Conservation (phyloP, 2,329 filamentous ascomycete genomes). For the Fusarium pseudocircinatum region DNA sequence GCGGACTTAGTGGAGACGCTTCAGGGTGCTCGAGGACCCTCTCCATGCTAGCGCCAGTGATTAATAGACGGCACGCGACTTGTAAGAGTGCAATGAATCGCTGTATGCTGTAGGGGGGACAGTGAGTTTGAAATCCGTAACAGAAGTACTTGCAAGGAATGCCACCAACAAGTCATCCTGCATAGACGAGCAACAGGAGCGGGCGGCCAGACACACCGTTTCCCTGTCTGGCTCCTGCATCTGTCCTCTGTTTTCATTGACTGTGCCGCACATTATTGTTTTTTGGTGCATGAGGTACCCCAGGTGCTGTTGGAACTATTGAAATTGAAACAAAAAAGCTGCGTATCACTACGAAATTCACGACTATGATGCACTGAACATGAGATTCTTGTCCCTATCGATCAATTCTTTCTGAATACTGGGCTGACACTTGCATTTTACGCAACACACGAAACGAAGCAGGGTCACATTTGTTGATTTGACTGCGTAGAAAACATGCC, state of each 20-base stretch:
- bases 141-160: not conserved
- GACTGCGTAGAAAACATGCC: conserved; percentile 20
- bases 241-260: not conserved
- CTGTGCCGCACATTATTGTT: conserved; percentile 8
- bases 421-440: conserved; percentile 30
- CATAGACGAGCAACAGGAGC: not conserved
- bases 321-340: not conserved
- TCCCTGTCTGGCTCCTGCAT: conserved; percentile 2
- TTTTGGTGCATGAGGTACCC: not conserved
- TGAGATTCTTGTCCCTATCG: not conserved
- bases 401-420: conserved; percentile 7
- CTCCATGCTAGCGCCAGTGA: conserved; percentile 17
- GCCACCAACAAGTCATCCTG: not conserved
- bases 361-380: conserved; percentile 1
- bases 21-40: conserved; percentile 5
- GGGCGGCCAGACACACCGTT: not conserved
- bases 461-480: not conserved
- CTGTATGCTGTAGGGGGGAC: conserved; percentile 1
- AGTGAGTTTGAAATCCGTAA: not conserved
- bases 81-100: conserved; percentile 9
- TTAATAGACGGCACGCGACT: conserved; percentile 11
- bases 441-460: not conserved
- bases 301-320: not conserved
- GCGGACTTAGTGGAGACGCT: conserved; percentile 24
- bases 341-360: not conserved